Base-by-base conservation (phyloP, 2,329 filamentous ascomycete species). In the Mollisia scopiformis region DNA sequence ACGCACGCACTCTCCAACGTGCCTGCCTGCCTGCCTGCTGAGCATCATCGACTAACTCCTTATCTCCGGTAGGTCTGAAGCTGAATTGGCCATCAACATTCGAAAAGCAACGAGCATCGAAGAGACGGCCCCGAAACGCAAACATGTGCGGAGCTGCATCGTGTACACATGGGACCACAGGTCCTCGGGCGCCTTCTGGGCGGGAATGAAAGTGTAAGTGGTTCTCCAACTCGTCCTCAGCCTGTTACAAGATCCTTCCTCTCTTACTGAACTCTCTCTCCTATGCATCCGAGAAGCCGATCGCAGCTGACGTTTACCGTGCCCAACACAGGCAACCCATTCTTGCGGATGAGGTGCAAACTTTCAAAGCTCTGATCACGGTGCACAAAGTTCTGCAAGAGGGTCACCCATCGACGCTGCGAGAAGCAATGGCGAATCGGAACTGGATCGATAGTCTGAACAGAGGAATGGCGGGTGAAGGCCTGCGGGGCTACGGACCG, bases 111-210 rank as follows among this genome's bases (percentile, higher is more conserved):
- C 87, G 55, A 89, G 82, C 71, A 80, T 80, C 70, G 87, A 90
- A 68, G 87, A 90, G 74, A 84, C 87, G 1, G 87, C 86, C 6
- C 86, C 86, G 37, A 89, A 89, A 75, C 84, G 86, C 72, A 99
- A 99, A 80, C 95, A 99, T 90, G 95, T 99, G 61, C 91, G 95
- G 74, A 93, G 91, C 76, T 96, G 92, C 75, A 99, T 99, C 72
- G 94, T 99, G 49, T 98, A 98, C 77, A 98, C 94, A 61, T 99
- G 95, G 95, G 95, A 99, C 78, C 93, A 99, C 81, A 96, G 96
- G 80, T 96, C 90, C 67, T 96, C 93, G 43, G 84, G 88, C 74
- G 92, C 93, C 74, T 99, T 99, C 77, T 99, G 95, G 95, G 88
- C 92, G 59, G 94, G 93, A 75, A 96, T 99, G 85, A 99, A 99